phyloP scores from a whole-genome alignment of 2,329 filamentous ascomycete genomes.

The Colletotrichum siamense region DNA sequence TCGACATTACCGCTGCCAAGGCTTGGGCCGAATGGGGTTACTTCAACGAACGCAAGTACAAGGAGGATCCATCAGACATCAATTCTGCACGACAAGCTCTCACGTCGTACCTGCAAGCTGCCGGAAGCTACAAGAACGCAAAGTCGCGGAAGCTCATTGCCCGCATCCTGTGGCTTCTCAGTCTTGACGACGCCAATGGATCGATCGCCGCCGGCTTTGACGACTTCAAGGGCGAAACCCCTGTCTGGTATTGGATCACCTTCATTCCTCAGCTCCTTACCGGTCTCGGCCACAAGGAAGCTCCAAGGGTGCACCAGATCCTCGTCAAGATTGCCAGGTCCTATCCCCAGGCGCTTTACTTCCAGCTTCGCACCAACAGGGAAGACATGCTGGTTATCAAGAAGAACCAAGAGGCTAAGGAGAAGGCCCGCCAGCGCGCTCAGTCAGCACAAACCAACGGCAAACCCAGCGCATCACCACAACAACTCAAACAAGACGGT shows the following conservation, averaged over 20 bases:
- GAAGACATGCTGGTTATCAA: slow-evolving; percentile 95
- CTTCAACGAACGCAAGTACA: slow-evolving; percentile 97
- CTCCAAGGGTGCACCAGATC: slow-evolving; percentile 82
- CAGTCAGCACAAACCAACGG: slow-evolving; percentile 49
- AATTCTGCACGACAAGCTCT: slow-evolving; percentile 88
- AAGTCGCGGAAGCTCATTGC: slow-evolving; percentile 95
- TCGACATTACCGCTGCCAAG: slow-evolving; percentile 93
- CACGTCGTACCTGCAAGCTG: slow-evolving; percentile 94
- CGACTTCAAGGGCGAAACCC: slow-evolving; percentile 95
- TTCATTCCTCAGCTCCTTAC: slow-evolving; percentile 97
- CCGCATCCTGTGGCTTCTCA: slow-evolving; percentile 93
- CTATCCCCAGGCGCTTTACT: slow-evolving; percentile 95
- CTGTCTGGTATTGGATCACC: slow-evolving; percentile 99
- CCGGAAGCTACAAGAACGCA: slow-evolving; percentile 94
- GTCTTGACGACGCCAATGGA: slow-evolving; percentile 87
- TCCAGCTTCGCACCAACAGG: slow-evolving; percentile 88
- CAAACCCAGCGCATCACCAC: slow-evolving; percentile 53
- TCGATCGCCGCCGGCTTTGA: slow-evolving; percentile 87
- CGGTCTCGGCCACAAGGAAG: slow-evolving; percentile 90
- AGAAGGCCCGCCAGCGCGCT: slow-evolving; percentile 60
- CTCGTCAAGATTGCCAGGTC: slow-evolving; percentile 93
- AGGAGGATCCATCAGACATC: slow-evolving; percentile 82
- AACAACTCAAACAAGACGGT: slow-evolving; percentile 59
- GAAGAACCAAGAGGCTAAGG: slow-evolving; percentile 82
- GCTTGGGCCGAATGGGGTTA: slow-evolving; percentile 99